A percentile compares a stretch with the other conserved stretches of the same genome.
phyloP scores from a whole-genome alignment of 345 rosid species.

The Tarenaya hassleriana region DNA sequence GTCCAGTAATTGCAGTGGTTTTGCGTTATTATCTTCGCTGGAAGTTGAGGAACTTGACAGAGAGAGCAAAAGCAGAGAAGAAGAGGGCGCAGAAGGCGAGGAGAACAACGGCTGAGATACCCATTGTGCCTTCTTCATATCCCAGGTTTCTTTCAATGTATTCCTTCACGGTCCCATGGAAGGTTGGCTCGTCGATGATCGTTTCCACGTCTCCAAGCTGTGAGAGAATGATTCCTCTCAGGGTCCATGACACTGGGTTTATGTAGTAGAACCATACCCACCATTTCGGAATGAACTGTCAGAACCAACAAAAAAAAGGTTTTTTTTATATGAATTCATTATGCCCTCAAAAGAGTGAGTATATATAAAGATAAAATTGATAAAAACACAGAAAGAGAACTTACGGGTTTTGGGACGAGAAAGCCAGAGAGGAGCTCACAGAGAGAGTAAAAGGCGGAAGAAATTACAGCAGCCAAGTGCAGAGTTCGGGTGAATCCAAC shows the following conservation, averaged over 20 bases:
- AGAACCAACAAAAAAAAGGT: no score
- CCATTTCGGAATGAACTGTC: constrained; percentile 78
- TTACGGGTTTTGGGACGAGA: constrained; percentile 72
- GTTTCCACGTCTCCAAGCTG: constrained; percentile 80
- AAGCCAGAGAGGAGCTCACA: constrained; percentile 92
- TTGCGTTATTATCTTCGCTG: constrained; percentile 60
- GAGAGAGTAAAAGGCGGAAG: constrained; percentile 88
- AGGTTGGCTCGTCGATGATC: constrained; percentile 42
- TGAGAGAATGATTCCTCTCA: constrained; percentile 61
- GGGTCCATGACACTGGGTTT: constrained; percentile 81
- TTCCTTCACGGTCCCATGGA: constrained; percentile 55
- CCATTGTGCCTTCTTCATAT: constrained; percentile 37
- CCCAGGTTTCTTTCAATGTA: constrained; percentile 48
- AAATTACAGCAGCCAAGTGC: constrained; percentile 72
- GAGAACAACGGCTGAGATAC: constrained; percentile 48
- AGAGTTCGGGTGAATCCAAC: constrained; percentile 79
- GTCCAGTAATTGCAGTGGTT: no score
- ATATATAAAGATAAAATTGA: no score
- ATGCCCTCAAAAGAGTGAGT: no score
- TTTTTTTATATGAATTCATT: no score
- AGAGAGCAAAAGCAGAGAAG: no score
- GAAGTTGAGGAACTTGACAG: constrained; percentile 64
- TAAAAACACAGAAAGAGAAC: no score
- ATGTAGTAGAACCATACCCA: constrained; percentile 94
- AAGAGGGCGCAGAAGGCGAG: constrained; percentile 49